Evolutionary conservation across 2,329 filamentous ascomycete genomes (phyloP).

Genomic region (Ascochyta fabae): DNA sequence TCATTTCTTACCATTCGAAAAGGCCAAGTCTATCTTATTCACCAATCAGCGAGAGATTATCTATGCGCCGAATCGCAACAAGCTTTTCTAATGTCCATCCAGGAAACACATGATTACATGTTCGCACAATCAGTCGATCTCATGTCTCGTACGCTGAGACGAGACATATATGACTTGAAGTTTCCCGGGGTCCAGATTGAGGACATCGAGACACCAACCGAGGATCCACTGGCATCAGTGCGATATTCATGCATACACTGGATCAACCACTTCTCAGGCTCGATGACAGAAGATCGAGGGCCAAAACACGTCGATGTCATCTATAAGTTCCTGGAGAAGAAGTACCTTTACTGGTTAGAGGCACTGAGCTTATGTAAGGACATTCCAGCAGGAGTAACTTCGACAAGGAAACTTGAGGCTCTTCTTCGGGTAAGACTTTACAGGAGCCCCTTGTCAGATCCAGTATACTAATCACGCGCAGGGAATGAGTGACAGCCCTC

Average conservation of each 20-base stretch:
- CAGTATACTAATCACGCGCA: no score
- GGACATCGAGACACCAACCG: constrained; percentile 24
- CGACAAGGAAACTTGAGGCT: constrained; percentile 10
- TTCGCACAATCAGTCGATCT: constrained; percentile 40
- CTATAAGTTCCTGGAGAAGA: constrained; percentile 1
- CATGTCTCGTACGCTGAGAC: constrained; percentile 25
- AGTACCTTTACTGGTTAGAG: constrained; percentile 22
- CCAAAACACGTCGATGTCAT: neutral
- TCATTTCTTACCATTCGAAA: constrained; percentile 34
- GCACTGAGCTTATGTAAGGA: constrained; percentile 14
- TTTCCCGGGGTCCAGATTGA: constrained; percentile 22
- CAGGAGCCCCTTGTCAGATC: neutral
- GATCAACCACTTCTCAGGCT: constrained; percentile 41
- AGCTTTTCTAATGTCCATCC: constrained; percentile 36
- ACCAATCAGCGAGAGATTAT: constrained; percentile 56
- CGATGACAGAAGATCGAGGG: neutral
- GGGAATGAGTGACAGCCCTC: no score
- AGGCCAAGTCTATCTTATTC: constrained; percentile 40
- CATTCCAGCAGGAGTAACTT: constrained; percentile 7
- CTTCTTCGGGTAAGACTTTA: constrained; percentile 3
- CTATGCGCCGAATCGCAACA: constrained; percentile 28
- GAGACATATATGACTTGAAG: constrained; percentile 33
- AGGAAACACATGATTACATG: constrained; percentile 18
- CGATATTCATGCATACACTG: constrained; percentile 43
- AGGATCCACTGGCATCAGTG: constrained; percentile 33